phyloP scores from a whole-genome alignment of 768 basidiomycete species.

The Amanita brunnescens region DNA sequence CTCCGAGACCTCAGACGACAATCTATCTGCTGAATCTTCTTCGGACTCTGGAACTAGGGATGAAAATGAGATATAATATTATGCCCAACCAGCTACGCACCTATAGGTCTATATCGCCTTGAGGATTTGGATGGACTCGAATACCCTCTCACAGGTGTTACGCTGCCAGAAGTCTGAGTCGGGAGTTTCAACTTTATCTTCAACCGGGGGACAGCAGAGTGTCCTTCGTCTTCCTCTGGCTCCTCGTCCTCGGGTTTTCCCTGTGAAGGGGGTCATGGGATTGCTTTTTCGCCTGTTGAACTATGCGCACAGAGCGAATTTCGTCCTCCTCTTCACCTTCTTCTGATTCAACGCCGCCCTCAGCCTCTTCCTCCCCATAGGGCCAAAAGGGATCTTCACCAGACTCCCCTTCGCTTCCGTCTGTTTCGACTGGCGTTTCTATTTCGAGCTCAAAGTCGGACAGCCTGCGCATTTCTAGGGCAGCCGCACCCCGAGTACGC shows the following conservation, averaged over 20 bases:
- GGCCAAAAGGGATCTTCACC: conserved; percentile 33
- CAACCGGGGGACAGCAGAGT: conserved; percentile 22
- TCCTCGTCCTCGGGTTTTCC: conserved; percentile 26
- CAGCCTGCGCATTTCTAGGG: conserved; percentile 28
- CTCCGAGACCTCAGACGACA: conserved; percentile 16
- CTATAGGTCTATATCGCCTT: conserved; percentile 22
- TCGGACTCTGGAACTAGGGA: conserved; percentile 27
- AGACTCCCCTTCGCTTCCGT: conserved; percentile 28
- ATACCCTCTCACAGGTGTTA: conserved; percentile 20
- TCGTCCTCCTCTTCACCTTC: conserved; percentile 21
- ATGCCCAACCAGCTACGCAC: neutral
- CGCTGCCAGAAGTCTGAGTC: conserved; percentile 21
- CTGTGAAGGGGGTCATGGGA: neutral
- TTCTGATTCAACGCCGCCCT: conserved; percentile 19
- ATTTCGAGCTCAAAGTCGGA: conserved; percentile 23
- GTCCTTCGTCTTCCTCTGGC: conserved; percentile 29
- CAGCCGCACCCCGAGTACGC: conserved; percentile 25
- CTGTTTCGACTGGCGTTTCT: conserved; percentile 15
- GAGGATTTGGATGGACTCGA: conserved; percentile 13
- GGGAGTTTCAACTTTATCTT: conserved; percentile 59
- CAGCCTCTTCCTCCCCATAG: conserved; percentile 24
- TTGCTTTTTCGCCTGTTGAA: neutral
- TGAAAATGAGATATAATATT: conserved; percentile 1
- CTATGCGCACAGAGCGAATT: conserved; percentile 10
- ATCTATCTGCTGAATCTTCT: conserved; percentile 26